A percentile compares a stretch with the other conserved stretches of the same genome.
These are phyloP conservation scores for Boletus albobrunnescens DNA, from an alignment of 1,284 basidiomycete species.

Conservation along the genomic window DNA sequence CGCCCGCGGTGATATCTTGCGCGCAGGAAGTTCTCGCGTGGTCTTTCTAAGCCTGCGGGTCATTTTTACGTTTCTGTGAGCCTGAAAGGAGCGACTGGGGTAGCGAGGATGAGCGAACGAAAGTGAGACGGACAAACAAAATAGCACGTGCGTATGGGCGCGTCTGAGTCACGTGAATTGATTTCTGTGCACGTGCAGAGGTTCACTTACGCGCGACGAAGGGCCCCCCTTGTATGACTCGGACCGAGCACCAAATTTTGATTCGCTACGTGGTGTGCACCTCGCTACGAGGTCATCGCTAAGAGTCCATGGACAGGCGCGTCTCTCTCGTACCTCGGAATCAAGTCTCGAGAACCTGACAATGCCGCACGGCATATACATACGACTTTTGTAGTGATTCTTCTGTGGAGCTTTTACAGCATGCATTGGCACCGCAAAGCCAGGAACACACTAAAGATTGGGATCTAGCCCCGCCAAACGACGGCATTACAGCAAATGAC, in stretches of 20 bases:
- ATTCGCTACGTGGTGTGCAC: neutral
- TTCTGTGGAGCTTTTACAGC: conserved; percentile 29
- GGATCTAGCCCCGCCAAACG: conserved; percentile 15
- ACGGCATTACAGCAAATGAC: conserved; percentile 14
- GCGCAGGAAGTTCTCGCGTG: conserved; percentile 5
- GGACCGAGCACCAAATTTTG: neutral
- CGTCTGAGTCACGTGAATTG: conserved; percentile 31
- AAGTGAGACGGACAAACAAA: conserved; percentile 10
- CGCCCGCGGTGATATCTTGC: conserved; percentile 15
- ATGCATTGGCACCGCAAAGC: conserved; percentile 27
- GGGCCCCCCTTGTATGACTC: conserved; percentile 15
- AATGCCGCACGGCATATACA: neutral
- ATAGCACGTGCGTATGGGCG: conserved; percentile 22
- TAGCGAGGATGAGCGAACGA: conserved; percentile 12
- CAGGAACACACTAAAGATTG: conserved; percentile 12
- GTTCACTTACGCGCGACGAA: no score
- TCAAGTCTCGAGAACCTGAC: conserved; percentile 15
- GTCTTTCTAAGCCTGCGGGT: conserved; percentile 15
- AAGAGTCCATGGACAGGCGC: conserved; percentile 28
- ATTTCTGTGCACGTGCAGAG: conserved; percentile 24
- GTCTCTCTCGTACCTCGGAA: conserved; percentile 20
- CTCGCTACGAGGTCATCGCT: neutral
- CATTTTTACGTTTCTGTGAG: conserved; percentile 21
- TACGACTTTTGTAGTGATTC: conserved; percentile 26
- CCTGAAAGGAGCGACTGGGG: conserved; percentile 28